Evolutionary conservation across 345 rosid species (phyloP).

Genomic region (Eucalyptus leucophloia): DNA sequence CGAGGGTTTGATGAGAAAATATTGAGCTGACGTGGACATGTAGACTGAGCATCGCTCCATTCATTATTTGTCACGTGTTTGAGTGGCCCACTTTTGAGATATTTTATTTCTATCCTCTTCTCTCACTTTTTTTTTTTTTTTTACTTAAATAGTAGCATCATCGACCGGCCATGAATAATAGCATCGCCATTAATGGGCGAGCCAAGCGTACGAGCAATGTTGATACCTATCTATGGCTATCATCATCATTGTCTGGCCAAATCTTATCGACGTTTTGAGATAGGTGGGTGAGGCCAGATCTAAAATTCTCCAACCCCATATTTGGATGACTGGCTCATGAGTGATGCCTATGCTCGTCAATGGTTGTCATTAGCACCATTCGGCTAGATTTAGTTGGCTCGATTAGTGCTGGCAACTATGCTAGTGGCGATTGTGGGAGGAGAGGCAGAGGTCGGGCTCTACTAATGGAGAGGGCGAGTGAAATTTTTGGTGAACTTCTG

Average conservation of each 20-base stretch:
- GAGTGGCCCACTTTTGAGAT: neutral
- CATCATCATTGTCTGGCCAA: neutral
- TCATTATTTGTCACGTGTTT: neutral
- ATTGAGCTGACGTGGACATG: neutral
- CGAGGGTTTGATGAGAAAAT: neutral
- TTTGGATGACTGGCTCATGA: neutral
- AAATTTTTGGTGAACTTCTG: no score
- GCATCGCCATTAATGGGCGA: neutral
- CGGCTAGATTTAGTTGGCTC: no score
- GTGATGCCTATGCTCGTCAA: neutral
- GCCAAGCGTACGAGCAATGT: neutral
- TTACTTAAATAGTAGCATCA: neutral
- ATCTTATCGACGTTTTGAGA: neutral
- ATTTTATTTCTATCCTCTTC: neutral
- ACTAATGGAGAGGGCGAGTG: no score
- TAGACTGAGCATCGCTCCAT: rapidly evolving
- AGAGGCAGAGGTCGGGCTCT: no score
- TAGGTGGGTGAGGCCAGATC: neutral
- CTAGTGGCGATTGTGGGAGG: no score
- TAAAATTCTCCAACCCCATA: no score
- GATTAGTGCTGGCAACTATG: no score
- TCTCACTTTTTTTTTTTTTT: neutral
- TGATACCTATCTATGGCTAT: neutral
- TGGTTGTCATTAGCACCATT: neutral
- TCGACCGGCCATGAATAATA: neutral